Conservation (phyloP, 805 yeast species). For the Blastobotrys chiropterorum region DNA sequence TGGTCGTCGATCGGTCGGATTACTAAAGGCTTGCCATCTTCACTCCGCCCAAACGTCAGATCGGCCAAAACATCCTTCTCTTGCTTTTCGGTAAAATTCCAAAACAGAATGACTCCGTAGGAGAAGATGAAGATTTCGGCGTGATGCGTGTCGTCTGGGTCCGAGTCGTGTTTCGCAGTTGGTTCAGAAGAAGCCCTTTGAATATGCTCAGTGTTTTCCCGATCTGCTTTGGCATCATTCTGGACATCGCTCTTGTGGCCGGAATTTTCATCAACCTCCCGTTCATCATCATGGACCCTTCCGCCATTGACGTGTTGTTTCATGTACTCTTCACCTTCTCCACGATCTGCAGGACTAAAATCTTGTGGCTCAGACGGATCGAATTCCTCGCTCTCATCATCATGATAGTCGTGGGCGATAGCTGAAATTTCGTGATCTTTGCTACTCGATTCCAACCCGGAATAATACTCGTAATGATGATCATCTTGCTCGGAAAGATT, state of each 20-base stretch:
- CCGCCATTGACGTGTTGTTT: background rate
- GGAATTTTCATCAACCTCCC: background rate
- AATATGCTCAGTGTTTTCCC: slow-evolving; percentile 19
- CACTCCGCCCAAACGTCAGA: slow-evolving; percentile 55
- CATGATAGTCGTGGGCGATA: slow-evolving; percentile 42
- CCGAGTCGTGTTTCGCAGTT: background rate
- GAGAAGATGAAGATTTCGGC: slow-evolving; percentile 84
- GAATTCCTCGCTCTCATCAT: slow-evolving; percentile 41
- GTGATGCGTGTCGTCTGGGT: slow-evolving; percentile 39
- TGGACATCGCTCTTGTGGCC: background rate
- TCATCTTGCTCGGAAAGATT: slow-evolving; percentile 80
- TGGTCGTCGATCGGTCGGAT: slow-evolving; percentile 70
- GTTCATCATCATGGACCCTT: background rate
- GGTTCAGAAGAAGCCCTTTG: background rate
- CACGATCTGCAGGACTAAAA: slow-evolving; percentile 44
- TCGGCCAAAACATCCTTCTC: slow-evolving; percentile 94
- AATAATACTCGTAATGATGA: slow-evolving; percentile 85
- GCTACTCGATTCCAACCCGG: slow-evolving; percentile 54
- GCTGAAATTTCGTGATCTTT: slow-evolving; percentile 25
- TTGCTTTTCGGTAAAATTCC: slow-evolving; percentile 91
- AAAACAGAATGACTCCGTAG: slow-evolving; percentile 95
- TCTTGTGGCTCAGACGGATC: slow-evolving; percentile 92
- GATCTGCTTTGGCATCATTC: background rate
- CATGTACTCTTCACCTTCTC: slow-evolving; percentile 5
- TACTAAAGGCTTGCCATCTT: slow-evolving; percentile 38